These are phyloP conservation scores for Bipolaris victoriae DNA, from an alignment of 2,329 filamentous ascomycete species.

Conservation along the genomic window DNA sequence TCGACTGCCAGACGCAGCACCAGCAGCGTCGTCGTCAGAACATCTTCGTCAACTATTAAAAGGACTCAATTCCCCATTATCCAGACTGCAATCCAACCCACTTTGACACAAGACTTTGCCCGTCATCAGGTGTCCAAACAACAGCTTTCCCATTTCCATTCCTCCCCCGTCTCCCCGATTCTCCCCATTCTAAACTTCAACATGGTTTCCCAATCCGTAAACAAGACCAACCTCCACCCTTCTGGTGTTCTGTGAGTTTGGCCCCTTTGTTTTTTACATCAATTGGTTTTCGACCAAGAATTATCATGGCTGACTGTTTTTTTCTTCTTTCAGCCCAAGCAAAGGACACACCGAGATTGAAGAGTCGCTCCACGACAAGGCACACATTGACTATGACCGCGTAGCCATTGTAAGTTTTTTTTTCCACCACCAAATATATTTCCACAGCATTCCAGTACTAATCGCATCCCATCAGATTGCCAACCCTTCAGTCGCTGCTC, in stretches of 20 bases:
- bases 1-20: conserved; percentile 26
- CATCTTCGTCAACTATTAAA: conserved; percentile 46
- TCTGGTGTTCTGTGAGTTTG: conserved; percentile 81
- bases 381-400: conserved; percentile 98
- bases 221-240: conserved; percentile 92
- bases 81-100: conserved; percentile 50
- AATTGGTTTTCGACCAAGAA: background rate
- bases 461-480: conserved; percentile 61
- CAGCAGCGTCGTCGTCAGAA: conserved; percentile 42
- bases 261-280: background rate
- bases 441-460: conserved; percentile 3
- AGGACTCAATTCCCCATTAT: conserved; percentile 42
- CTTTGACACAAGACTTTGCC: conserved; percentile 62
- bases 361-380: conserved; percentile 95
- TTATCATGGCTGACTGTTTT: conserved; percentile 24
- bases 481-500: conserved; percentile 91
- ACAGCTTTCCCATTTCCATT: conserved; percentile 64
- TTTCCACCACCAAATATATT: background rate
- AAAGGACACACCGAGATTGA: conserved; percentile 95
- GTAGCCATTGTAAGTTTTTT: conserved; percentile 83
- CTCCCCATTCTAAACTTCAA: conserved; percentile 30
- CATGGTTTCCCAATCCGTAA: conserved; percentile 66
- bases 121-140: conserved; percentile 64
- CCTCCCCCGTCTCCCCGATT: conserved; percentile 57
- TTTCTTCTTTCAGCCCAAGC: conserved; percentile 65